Base-by-base conservation (phyloP, 768 basidiomycete genomes). In the Paxillus involutus region DNA sequence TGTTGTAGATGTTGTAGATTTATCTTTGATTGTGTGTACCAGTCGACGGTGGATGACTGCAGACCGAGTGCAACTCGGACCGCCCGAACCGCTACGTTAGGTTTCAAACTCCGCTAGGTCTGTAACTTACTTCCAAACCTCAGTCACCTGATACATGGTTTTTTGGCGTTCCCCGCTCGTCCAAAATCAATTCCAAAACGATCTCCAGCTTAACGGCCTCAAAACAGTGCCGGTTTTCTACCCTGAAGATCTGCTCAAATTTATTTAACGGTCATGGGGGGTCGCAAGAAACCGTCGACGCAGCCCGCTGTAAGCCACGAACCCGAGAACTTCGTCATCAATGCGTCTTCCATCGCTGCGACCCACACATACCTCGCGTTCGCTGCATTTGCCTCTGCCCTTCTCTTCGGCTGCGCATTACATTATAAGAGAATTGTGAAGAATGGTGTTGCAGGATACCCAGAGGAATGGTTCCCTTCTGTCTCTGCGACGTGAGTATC, bases 401-500 rank as follows among this genome's bases (percentile, higher is more conserved):
- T 96, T 29, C 51, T 76, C 21, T 60, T 92, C 32, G 91, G 84
- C 0, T 83, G 79, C 59, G 63, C 76, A 0, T 76, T 89, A n/a
- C 89, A 94, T 66, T 94, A 88, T 75, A 80, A 81, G 59, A 87
- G 88, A 65, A 84, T 96, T 29, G 91, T 93, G 36, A 91, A 89
- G 75, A 96, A 96, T 64, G 82, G 78, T 13, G 80, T 94, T 11
- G 88, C 88, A 46, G 85, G 80, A 13, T 95, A 88, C 63, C 93
- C 93, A 0, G 73, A 91, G 45, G 93, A 96, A 65, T 94, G 89
- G 89, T 90, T 91, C 59, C 94, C 94, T 7, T 93, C 91, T 5
- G 94, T 96, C 9, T 91, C 89, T 37, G 86, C 88, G 12, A 88
- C 89, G 85, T 89, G 65, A 57, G 86, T 76, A 7, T 43, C 19